These are phyloP conservation scores for Kazachstania sp. DNA, from an alignment of 1,139 yeast genomes.

Conservation along the genomic window DNA sequence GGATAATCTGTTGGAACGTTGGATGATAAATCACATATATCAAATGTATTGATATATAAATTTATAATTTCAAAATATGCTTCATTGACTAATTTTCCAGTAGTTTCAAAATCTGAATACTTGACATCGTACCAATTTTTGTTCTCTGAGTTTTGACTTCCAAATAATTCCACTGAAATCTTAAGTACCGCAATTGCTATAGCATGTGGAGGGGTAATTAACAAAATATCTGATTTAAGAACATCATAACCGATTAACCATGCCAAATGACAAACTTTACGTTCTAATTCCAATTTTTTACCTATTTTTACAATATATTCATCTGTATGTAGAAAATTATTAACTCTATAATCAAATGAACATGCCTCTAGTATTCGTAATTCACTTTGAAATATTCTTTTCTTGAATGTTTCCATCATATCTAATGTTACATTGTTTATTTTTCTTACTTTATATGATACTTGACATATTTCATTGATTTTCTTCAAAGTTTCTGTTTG, in stretches of 20 bases:
- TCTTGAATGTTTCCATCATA: slow-evolving; percentile 42
- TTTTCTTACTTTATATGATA: slow-evolving; percentile 30
- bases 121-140: slow-evolving; percentile 15
- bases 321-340: slow-evolving; percentile 44
- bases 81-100: slow-evolving; percentile 48
- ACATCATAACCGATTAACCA: slow-evolving; percentile 76
- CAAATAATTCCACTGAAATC: slow-evolving; percentile 39
- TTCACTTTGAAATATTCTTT: slow-evolving; percentile 49
- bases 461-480: slow-evolving; percentile 41
- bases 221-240: slow-evolving; percentile 59
- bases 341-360: slow-evolving; percentile 63
- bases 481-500: slow-evolving; percentile 86
- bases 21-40: slow-evolving; percentile 33
- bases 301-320: slow-evolving; percentile 60
- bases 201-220: slow-evolving; percentile 72
- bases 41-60: slow-evolving; percentile 47
- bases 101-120: slow-evolving; percentile 39
- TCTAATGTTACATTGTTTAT: slow-evolving; percentile 26
- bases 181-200: slow-evolving; percentile 62
- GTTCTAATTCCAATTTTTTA: slow-evolving; percentile 44
- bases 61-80: slow-evolving; percentile 56
- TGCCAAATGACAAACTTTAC: slow-evolving; percentile 44
- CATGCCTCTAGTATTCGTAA: slow-evolving; percentile 65
- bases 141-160: slow-evolving; percentile 4
- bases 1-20: slow-evolving; percentile 13